Evolutionary conservation across 345 rosid genomes (phyloP), one percentile per base, ranked within the genome.

Genomic region (Corchorus capsularis): DNA sequence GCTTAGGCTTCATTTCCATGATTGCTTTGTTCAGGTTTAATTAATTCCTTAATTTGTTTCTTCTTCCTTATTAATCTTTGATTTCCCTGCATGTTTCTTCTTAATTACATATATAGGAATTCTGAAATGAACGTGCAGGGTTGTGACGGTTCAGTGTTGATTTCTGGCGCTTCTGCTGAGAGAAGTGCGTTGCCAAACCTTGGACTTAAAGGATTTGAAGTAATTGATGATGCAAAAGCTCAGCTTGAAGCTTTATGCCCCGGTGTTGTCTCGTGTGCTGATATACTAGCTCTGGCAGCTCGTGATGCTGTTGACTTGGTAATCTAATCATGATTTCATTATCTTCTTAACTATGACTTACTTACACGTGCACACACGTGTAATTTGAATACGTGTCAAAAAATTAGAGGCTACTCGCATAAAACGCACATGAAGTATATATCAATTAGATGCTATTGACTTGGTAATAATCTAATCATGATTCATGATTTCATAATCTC

Each of bases 1-100:
- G 85, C 89, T 89, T 17, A 87, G 95, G 85, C 90, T 91, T 82
- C 94, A 90, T 62, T 89, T 91, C 75, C 95, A 91, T 52, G 93
- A 91, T 57, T 91, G 93, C 81, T 91, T 89, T 60, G 93, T 89
- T 67, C 93, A 91, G 91, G 93, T 90, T 67, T 0, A n/a, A n/a
- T n/a, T n/a, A n/a, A n/a, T n/a, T n/a, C n/a, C 32, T 55, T 72
- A 56, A 55, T 62, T 63, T 8, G 27, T 54, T 4, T 59, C 56
- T 45, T 62, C n/a, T 54, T 60, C 6, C 37, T n/a, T 14, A n/a
- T 7, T 4, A 41, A 3, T 5, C 2, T 39, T 6, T 43, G 7
- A 6, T 7, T 4, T 4, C 6, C 47, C 7, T 4, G 8, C 7
- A 43, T 43, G 47, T 4, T 7, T 43, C 8, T 43, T 2, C 1